A percentile compares a stretch with the other conserved stretches of the same genome.
Evolutionary conservation across 2,329 filamentous ascomycete genomes (phyloP).

Genomic region (Fusarium anthophilum): DNA sequence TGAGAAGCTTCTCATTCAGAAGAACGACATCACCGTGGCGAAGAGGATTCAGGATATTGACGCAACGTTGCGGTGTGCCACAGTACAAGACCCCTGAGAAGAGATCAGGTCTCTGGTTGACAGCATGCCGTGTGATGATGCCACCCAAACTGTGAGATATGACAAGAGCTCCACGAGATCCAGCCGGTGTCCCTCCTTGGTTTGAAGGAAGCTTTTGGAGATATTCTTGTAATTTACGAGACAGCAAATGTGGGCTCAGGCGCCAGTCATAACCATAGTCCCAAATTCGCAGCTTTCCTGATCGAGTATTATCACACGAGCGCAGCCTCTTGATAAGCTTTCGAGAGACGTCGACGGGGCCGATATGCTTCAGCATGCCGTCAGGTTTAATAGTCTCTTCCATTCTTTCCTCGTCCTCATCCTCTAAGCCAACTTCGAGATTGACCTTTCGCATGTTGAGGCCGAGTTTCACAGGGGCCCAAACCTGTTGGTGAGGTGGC

Average conservation of each 20-base stretch:
- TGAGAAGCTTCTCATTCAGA: constrained; percentile 87
- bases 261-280: constrained; percentile 98
- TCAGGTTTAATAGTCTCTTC: constrained; percentile 83
- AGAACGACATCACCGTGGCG: constrained; percentile 93
- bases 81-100: constrained; percentile 89
- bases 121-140: constrained; percentile 85
- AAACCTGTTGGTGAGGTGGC: constrained; percentile 84
- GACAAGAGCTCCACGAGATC: constrained; percentile 76
- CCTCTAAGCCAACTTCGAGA: constrained; percentile 83
- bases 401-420: constrained; percentile 85
- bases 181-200: constrained; percentile 59
- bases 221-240: constrained; percentile 75
- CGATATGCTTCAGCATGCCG: constrained; percentile 91
- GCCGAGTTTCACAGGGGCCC: constrained; percentile 94
- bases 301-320: constrained; percentile 76
- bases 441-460: constrained; percentile 92
- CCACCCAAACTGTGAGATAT: constrained; percentile 90
- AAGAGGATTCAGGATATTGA: constrained; percentile 90
- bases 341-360: constrained; percentile 88
- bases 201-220: constrained; percentile 81
- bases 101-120: constrained; percentile 85
- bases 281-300: constrained; percentile 79
- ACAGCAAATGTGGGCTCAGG: constrained; percentile 81
- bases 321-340: constrained; percentile 81
- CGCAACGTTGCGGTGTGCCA: constrained; percentile 83